phyloP scores from a whole-genome alignment of 768 basidiomycete genomes.

The Strobilomyces echinocephalus region DNA sequence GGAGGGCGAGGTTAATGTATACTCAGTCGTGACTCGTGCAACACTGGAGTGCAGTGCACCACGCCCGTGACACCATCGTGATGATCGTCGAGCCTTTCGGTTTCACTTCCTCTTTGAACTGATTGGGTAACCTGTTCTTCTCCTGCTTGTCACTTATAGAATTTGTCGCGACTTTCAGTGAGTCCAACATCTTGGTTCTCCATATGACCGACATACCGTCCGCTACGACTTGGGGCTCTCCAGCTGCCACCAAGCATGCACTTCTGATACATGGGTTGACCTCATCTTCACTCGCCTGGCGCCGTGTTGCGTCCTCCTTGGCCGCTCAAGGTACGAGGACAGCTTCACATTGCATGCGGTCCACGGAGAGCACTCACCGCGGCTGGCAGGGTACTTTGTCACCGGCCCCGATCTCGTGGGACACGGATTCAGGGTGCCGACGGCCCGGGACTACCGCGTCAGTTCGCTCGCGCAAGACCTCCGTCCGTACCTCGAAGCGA shows the following conservation, averaged over 20 bases:
- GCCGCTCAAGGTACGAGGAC: conserved; percentile 13
- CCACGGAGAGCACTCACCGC: not conserved
- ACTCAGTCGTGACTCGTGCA: no score
- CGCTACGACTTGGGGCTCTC: conserved; percentile 20
- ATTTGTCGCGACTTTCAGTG: no score
- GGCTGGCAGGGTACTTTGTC: conserved; percentile 19
- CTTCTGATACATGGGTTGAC: conserved; percentile 25
- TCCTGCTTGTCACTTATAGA: not conserved
- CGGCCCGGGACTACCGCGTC: conserved; percentile 7
- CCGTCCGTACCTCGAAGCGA: conserved; percentile 10
- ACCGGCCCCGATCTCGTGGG: conserved; percentile 20
- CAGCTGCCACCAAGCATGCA: conserved; percentile 20
- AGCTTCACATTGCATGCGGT: no score
- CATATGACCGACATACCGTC: conserved; percentile 18
- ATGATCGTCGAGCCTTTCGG: no score
- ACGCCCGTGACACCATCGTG: no score
- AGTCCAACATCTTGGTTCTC: no score
- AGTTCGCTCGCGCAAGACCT: conserved; percentile 13
- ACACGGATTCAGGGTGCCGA: conserved; percentile 6
- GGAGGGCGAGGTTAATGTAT: no score
- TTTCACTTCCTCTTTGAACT: no score
- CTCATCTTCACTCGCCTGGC: conserved; percentile 19
- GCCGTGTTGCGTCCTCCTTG: conserved; percentile 13
- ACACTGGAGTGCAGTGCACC: no score
- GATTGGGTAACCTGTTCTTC: no score